Evolutionary conservation across 148 eudicot species (phyloP).

Genomic region (Diospyros lotus): DNA sequence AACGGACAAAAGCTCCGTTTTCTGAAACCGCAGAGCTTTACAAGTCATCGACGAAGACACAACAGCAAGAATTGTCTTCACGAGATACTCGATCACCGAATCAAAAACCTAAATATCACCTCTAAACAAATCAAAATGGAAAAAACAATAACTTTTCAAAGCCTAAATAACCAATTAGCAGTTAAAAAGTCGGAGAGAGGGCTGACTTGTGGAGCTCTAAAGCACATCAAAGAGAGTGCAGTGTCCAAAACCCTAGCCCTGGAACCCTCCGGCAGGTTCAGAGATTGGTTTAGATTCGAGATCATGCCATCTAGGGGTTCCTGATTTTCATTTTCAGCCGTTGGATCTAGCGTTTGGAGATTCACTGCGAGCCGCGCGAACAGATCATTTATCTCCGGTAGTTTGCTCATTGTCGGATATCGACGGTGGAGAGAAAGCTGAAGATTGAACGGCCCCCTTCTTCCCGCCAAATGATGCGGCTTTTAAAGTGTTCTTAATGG

Average conservation of each 20-base stretch:
- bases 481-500: not conserved
- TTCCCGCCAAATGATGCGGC: not conserved
- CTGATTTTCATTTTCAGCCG: constrained; percentile 21
- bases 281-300: constrained; percentile 32
- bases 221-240: constrained; percentile 53
- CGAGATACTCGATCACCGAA: constrained; percentile 29
- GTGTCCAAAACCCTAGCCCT: constrained; percentile 52
- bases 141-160: not conserved
- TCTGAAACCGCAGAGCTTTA: constrained; percentile 22
- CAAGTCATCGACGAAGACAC: constrained; percentile 39
- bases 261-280: constrained; percentile 30
- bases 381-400: constrained; percentile 38
- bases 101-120: constrained; percentile 41
- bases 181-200: not conserved
- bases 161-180: not conserved
- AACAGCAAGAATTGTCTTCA: constrained; percentile 40
- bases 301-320: constrained; percentile 19
- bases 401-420: constrained; percentile 10
- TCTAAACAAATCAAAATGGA: not conserved
- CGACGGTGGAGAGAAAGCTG: not conserved
- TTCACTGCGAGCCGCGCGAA: constrained; percentile 35
- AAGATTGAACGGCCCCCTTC: not conserved
- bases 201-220: constrained; percentile 53
- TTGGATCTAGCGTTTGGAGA: constrained; percentile 26
- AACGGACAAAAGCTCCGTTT: constrained; percentile 30